Percentiles rank a stretch among this genome's conserved stretches.
Evolutionary conservation across 495 filamentous ascomycete genomes (phyloP).

Genomic region (Aspergillus cristatus): DNA sequence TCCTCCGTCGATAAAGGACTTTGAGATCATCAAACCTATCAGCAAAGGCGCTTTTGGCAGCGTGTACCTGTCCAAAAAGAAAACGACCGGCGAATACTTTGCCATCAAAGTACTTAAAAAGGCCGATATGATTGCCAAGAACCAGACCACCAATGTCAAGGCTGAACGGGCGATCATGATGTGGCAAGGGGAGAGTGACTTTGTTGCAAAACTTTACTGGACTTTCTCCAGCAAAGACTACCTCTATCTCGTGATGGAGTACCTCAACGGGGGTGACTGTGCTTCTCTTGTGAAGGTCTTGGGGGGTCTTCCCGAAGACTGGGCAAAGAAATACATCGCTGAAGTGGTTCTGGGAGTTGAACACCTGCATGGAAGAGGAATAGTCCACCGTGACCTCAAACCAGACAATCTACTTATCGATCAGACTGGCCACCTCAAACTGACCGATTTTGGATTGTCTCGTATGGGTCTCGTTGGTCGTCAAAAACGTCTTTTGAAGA

Average conservation of each 20-base stretch:
- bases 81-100: slow-evolving; percentile 94
- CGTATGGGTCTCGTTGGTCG: slow-evolving; percentile 95
- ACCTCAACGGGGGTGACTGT: slow-evolving; percentile 94
- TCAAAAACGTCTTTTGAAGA: slow-evolving; percentile 85
- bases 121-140: slow-evolving; percentile 99
- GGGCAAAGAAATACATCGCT: slow-evolving; percentile 93
- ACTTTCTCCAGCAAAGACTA: slow-evolving; percentile 99
- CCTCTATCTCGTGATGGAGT: slow-evolving; percentile 98
- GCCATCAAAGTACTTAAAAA: slow-evolving; percentile 98
- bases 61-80: slow-evolving; percentile 96
- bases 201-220: slow-evolving; percentile 98
- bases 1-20: slow-evolving; percentile 94
- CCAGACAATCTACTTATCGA: slow-evolving; percentile 97
- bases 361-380: slow-evolving; percentile 86
- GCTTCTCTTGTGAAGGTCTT: slow-evolving; percentile 92
- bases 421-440: slow-evolving; percentile 89
- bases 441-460: slow-evolving; percentile 95
- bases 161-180: slow-evolving; percentile 99
- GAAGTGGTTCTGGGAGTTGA: slow-evolving; percentile 94
- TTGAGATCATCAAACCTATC: slow-evolving; percentile 98
- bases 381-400: slow-evolving; percentile 94
- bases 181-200: slow-evolving; percentile 99
- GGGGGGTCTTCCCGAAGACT: slow-evolving; percentile 85
- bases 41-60: slow-evolving; percentile 98
- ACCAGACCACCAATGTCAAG: slow-evolving; percentile 98